Evolutionary conservation across 352 stramenopile genomes (phyloP).

Genomic region (Globisporangium paddicum): DNA sequence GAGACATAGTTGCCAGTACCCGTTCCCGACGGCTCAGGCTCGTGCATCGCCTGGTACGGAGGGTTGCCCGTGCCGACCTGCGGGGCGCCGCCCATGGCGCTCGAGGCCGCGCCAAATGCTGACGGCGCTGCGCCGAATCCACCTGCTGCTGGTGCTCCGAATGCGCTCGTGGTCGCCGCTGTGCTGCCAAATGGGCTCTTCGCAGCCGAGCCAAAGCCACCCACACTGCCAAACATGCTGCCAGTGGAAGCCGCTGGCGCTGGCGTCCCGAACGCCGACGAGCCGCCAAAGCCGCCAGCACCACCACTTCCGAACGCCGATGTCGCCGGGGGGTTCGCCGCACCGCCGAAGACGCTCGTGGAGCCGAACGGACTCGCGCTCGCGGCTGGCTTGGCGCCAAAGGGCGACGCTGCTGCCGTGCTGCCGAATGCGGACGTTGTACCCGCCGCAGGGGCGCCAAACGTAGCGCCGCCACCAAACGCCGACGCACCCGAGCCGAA

Average conservation of each 20-base stretch:
- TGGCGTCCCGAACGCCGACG: conserved; percentile 32
- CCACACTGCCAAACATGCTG: conserved; percentile 30
- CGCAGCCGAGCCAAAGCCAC: conserved; percentile 35
- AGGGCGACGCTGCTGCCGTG: conserved; percentile 37
- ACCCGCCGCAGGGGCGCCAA: conserved; percentile 14
- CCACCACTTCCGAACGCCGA: conserved; percentile 27
- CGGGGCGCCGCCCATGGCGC: conserved; percentile 16
- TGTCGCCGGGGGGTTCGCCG: conserved; percentile 19
- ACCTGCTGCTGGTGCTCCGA: conserved; percentile 32
- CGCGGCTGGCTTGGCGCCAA: conserved; percentile 48
- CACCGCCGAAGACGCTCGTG: conserved; percentile 42
- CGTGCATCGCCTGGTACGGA: conserved; percentile 60
- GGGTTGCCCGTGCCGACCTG: conserved; percentile 74
- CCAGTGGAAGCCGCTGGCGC: conserved; percentile 16
- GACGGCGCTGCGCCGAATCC: conserved; percentile 18
- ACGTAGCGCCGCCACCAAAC: conserved; percentile 25
- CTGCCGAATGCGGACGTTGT: conserved; percentile 19
- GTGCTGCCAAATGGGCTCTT: conserved; percentile 48
- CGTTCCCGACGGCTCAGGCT: conserved; percentile 56
- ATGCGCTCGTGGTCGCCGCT: conserved; percentile 34
- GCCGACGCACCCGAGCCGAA: conserved; percentile 20
- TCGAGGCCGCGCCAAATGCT: conserved; percentile 30
- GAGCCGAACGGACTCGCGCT: conserved; percentile 56
- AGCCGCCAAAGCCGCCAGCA: conserved; percentile 9
- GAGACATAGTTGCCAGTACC: conserved; percentile 42